Evolutionary conservation across 1,139 yeast genomes (phyloP).

Genomic region (Hyphopichia pseudoburtonii): DNA sequence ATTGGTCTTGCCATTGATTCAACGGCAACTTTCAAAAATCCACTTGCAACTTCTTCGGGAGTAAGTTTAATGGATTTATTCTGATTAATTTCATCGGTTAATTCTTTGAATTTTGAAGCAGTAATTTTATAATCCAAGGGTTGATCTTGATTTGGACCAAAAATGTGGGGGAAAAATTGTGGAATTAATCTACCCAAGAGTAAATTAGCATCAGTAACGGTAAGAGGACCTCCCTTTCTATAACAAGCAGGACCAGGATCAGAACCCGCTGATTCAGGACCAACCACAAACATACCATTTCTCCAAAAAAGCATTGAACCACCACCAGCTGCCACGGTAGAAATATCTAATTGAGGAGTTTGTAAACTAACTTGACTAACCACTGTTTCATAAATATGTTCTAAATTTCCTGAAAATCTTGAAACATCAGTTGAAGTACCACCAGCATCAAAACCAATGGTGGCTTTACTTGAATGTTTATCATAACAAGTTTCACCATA

Average conservation of each 20-base stretch:
- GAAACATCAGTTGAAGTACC: slow-evolving; percentile 52
- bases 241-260: slow-evolving; percentile 52
- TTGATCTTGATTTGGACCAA: slow-evolving; percentile 44
- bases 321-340: slow-evolving; percentile 52
- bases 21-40: slow-evolving; percentile 45
- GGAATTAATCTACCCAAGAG: slow-evolving; percentile 42
- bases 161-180: slow-evolving; percentile 42
- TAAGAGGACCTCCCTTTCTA: slow-evolving; percentile 47
- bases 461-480: slow-evolving; percentile 25
- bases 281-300: slow-evolving; percentile 48
- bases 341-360: slow-evolving; percentile 47
- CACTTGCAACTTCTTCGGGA: slow-evolving; percentile 43
- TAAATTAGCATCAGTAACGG: slow-evolving; percentile 48
- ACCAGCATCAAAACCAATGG: slow-evolving; percentile 50
- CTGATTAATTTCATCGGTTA: slow-evolving; percentile 35
- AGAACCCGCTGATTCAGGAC: slow-evolving; percentile 49
- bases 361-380: slow-evolving; percentile 44
- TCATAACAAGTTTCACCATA: slow-evolving; percentile 47
- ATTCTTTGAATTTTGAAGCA: slow-evolving; percentile 26
- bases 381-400: slow-evolving; percentile 45
- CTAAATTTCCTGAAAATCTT: slow-evolving; percentile 37
- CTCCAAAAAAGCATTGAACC: slow-evolving; percentile 47
- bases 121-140: slow-evolving; percentile 36
- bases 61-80: slow-evolving; percentile 19
- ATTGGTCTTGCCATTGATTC: slow-evolving; percentile 50